Base-by-base conservation (phyloP, 2,329 filamentous ascomycete species). In the Fragosphaeria purpurea region DNA sequence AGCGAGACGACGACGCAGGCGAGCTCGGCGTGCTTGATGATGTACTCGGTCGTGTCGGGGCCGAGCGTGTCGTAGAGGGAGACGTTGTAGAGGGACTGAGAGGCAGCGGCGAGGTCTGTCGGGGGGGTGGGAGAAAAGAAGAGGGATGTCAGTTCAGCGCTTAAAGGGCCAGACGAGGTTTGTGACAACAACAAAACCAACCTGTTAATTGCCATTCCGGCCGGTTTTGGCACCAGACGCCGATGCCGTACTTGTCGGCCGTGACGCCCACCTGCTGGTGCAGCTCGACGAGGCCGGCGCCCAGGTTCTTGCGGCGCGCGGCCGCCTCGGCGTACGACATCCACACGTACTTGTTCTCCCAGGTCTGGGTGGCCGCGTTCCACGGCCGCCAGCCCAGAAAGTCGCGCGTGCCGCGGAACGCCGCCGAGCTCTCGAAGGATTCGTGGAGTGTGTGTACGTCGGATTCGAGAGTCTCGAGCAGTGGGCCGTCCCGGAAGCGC, bases 11-110 rank as follows among this genome's bases (percentile, higher is more conserved):
- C 82, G 40, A 97, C 80, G 61, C 83, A 87, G 52, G 75, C 67
- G 51, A 97, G 72, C 55, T 83, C 77, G 50, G 88, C 81, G 65
- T 97, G 91, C 68, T 94, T 94, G 71, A 97, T 85, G 67, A 98
- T 96, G 70, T 87, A 97, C 70, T 97, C 89, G 51, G 87, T 90
- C 3, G 90, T 81, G 58, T 95, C 88, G 10, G 91, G 85, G 8
- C 91, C 91, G 5, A 98, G 79, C 10, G 91, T 96, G 67, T 97
- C 93, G 72, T 98, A 98, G 47, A 98, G 83, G 5, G 91, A 95
- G 50, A 98, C 89, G 30, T 85, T 87, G 69, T 77, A 97, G 34
- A 97, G 79, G 7, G 85, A 80, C 67, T 97, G 93, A 10, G 89
- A 93, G 70, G 87, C 82, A 64, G 86, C 83, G 40, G 81, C 93